Percentiles rank a stretch among this genome's conserved stretches.
These are phyloP conservation scores for Suillus hirtellus DNA, from an alignment of 768 basidiomycete genomes.

Conservation along the genomic window DNA sequence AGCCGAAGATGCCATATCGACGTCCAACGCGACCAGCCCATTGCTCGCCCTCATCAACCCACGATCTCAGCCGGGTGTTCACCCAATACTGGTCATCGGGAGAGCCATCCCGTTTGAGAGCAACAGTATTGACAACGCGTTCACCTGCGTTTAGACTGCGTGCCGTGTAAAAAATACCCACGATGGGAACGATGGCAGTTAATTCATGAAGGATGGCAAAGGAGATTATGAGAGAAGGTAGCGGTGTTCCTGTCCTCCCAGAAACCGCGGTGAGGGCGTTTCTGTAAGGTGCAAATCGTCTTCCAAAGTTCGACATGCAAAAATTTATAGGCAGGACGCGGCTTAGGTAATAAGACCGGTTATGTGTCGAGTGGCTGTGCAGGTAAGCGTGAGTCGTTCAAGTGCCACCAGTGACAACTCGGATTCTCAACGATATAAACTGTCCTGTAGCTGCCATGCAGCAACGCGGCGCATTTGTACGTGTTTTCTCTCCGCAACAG, in stretches of 20 bases:
- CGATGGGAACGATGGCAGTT: constrained; percentile 76
- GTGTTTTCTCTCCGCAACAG: background rate
- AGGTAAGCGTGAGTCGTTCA: background rate
- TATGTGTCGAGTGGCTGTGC: background rate
- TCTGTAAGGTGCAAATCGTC: constrained; percentile 49
- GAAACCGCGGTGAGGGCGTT: constrained; percentile 61
- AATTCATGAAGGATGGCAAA: constrained; percentile 86
- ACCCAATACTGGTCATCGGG: constrained; percentile 37
- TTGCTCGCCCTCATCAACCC: constrained; percentile 77
- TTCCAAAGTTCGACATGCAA: constrained; percentile 18
- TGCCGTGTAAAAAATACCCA: constrained; percentile 71
- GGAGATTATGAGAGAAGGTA: constrained; percentile 71
- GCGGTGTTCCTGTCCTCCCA: constrained; percentile 69
- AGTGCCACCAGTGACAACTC: no score
- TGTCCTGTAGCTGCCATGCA: no score
- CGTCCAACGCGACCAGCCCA: constrained; percentile 72
- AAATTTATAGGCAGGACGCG: background rate
- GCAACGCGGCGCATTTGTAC: no score
- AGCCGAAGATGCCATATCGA: constrained; percentile 82
- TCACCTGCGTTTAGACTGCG: constrained; percentile 71
- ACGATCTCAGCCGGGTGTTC: constrained; percentile 44
- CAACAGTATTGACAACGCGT: constrained; percentile 49
- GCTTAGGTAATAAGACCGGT: background rate
- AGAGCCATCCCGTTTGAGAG: constrained; percentile 20
- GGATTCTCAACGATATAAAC: no score